Evolutionary conservation across 805 yeast genomes (phyloP).

Genomic region (Cyberlindnera saturnus): DNA sequence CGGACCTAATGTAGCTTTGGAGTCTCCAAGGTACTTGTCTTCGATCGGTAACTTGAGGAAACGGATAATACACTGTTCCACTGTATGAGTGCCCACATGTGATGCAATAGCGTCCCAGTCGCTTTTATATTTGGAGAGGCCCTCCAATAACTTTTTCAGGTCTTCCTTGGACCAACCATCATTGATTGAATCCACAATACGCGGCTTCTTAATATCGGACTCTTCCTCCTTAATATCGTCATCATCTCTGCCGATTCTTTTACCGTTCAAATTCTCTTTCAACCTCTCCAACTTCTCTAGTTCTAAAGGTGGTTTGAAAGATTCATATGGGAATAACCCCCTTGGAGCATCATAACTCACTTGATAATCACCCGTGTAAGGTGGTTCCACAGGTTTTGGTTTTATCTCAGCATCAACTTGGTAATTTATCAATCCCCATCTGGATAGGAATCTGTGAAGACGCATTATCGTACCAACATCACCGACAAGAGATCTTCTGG

Average conservation of each 20-base stretch:
- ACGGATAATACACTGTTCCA: conserved; percentile 75
- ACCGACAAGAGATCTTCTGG: conserved; percentile 84
- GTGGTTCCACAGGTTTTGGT: conserved; percentile 65
- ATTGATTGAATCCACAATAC: conserved; percentile 29
- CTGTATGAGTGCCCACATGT: conserved; percentile 59
- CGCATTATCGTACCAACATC: conserved; percentile 88
- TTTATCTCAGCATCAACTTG: conserved; percentile 78
- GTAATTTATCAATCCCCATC: conserved; percentile 92
- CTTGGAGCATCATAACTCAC: conserved; percentile 84
- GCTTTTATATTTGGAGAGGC: conserved; percentile 53
- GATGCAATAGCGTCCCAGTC: conserved; percentile 79
- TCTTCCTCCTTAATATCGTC: conserved; percentile 9
- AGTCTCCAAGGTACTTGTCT: conserved; percentile 54
- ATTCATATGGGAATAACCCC: conserved; percentile 87
- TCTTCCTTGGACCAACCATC: conserved; percentile 67
- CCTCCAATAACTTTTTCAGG: conserved; percentile 52
- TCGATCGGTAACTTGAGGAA: conserved; percentile 79
- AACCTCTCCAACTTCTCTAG: conserved; percentile 36
- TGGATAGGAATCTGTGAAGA: conserved; percentile 73
- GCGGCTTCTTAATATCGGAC: conserved; percentile 26
- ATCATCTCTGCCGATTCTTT: conserved; percentile 6
- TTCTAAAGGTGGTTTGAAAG: conserved; percentile 59
- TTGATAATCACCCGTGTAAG: conserved; percentile 69
- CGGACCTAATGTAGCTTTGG: conserved; percentile 47
- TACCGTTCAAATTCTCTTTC: conserved; percentile 27